Percentiles rank a stretch among this genome's conserved stretches.
phyloP scores from a whole-genome alignment of 441 rosid genomes.

The Pelargonium fulgidum region DNA sequence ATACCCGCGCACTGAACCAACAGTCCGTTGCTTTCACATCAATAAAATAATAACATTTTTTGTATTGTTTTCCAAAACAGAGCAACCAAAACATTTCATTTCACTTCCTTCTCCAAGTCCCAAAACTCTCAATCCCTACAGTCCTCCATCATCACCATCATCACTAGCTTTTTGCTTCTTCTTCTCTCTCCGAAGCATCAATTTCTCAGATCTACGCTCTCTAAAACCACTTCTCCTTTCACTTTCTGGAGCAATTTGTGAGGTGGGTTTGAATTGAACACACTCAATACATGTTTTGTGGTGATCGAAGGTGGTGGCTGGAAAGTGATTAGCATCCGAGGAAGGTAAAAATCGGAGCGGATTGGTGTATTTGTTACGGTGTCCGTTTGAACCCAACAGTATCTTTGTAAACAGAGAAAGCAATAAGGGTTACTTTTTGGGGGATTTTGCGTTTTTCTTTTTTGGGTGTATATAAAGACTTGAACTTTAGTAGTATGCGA shows the following conservation, averaged over 20 bases:
- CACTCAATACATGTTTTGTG: neutral
- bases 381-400: conserved; percentile 9
- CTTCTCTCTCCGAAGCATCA: neutral
- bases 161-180: neutral
- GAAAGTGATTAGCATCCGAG: neutral
- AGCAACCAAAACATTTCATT: neutral
- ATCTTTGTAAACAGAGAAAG: conserved; percentile 7
- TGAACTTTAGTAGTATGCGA: conserved; percentile 41
- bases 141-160: neutral
- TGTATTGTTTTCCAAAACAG: neutral
- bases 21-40: conserved; percentile 10
- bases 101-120: neutral
- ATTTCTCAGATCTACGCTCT: neutral
- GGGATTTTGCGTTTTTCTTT: conserved; percentile 20
- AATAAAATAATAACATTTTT: neutral
- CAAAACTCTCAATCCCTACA: conserved; percentile 2
- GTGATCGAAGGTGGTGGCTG: neutral
- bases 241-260: neutral
- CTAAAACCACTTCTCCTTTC: neutral
- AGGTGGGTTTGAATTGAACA: conserved; percentile 2
- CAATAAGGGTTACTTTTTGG: conserved; percentile 18
- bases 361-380: neutral
- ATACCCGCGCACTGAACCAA: conserved; percentile 16
- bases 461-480: conserved; percentile 23
- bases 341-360: neutral